These are phyloP conservation scores for Crithidia expoeki DNA, from an alignment of 208 protist genomes.

Conservation along the genomic window DNA sequence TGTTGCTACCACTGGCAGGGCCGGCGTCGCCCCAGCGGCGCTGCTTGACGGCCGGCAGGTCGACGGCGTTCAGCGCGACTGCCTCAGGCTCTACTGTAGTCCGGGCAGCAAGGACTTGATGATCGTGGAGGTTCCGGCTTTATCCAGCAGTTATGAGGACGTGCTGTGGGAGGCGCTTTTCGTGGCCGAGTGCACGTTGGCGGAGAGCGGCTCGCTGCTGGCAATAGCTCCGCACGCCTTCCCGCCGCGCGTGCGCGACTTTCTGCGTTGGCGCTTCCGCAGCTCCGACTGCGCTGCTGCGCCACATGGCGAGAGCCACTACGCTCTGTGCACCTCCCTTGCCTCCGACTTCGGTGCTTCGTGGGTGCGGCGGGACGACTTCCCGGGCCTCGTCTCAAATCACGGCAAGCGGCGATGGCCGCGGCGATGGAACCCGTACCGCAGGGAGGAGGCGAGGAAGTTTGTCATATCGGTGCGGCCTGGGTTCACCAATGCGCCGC, in stretches of 20 bases:
- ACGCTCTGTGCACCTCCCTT: conserved; percentile 31
- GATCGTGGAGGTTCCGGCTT: conserved; percentile 10
- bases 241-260: conserved; percentile 15
- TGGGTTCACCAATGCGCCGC: conserved; percentile 51
- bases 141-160: neutral
- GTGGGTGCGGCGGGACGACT: conserved; percentile 24
- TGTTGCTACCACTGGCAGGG: neutral
- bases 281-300: conserved; percentile 7
- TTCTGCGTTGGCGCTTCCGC: conserved; percentile 36
- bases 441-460: conserved; percentile 17
- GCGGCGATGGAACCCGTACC: conserved; percentile 63
- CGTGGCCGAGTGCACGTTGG: conserved; percentile 25
- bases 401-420: conserved; percentile 29
- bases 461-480: conserved; percentile 49
- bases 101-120: conserved; percentile 33
- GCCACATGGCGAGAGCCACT: conserved; percentile 11
- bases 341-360: conserved; percentile 27
- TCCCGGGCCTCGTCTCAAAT: conserved; percentile 40
- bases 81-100: conserved; percentile 25
- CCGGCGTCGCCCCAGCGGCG: neutral
- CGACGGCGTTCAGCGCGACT: neutral
- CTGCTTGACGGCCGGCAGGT: conserved; percentile 4
- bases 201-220: conserved; percentile 18
- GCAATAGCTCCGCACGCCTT: conserved; percentile 16
- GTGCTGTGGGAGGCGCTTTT: conserved; percentile 29